Percentiles rank a stretch among this genome's conserved stretches.
Evolutionary conservation across 2,329 filamentous ascomycete genomes (phyloP).

Genomic region (Hypoxylon sp.): DNA sequence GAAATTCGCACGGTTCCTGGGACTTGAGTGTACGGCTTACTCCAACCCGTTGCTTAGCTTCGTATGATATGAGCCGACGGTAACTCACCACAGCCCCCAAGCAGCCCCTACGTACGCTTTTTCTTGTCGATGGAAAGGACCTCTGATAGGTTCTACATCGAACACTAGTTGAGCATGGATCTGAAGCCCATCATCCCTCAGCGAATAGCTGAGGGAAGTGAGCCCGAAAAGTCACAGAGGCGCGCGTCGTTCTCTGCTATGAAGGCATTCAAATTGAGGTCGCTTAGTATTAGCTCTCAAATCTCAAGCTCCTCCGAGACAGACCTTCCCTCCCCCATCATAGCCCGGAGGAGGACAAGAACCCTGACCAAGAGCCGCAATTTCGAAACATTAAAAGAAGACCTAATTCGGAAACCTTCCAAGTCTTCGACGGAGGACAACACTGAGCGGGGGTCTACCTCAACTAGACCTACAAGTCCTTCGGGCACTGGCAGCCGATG

Average conservation of each 20-base stretch:
- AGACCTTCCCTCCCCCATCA: slow-evolving; percentile 40
- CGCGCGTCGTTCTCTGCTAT: slow-evolving; percentile 51
- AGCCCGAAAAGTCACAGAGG: slow-evolving; percentile 45
- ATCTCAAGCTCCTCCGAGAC: slow-evolving; percentile 49
- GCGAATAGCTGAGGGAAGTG: slow-evolving; percentile 43
- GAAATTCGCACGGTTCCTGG: slow-evolving; percentile 15
- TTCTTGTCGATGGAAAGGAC: slow-evolving; percentile 19
- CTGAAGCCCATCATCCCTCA: slow-evolving; percentile 41
- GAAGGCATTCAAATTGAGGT: slow-evolving; percentile 52
- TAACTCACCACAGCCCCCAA: slow-evolving; percentile 1
- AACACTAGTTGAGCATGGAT: slow-evolving; percentile 46
- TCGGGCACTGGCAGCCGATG: slow-evolving; percentile 48
- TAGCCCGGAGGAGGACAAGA: slow-evolving; percentile 43
- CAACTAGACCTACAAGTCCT: slow-evolving; percentile 52
- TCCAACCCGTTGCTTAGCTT: slow-evolving; percentile 5
- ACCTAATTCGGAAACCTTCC: slow-evolving; percentile 50
- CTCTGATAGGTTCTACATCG: slow-evolving; percentile 10
- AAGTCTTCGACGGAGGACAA: slow-evolving; percentile 51
- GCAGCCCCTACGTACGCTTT: not conserved
- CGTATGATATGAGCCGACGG: slow-evolving; percentile 17
- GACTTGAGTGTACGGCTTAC: not conserved
- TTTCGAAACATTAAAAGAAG: slow-evolving; percentile 44
- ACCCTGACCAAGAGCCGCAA: slow-evolving; percentile 47
- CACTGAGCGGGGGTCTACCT: slow-evolving; percentile 47
- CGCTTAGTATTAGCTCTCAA: slow-evolving; percentile 52